Evolutionary conservation across 768 basidiomycete species (phyloP).

Genomic region (Auricularia cornea): DNA sequence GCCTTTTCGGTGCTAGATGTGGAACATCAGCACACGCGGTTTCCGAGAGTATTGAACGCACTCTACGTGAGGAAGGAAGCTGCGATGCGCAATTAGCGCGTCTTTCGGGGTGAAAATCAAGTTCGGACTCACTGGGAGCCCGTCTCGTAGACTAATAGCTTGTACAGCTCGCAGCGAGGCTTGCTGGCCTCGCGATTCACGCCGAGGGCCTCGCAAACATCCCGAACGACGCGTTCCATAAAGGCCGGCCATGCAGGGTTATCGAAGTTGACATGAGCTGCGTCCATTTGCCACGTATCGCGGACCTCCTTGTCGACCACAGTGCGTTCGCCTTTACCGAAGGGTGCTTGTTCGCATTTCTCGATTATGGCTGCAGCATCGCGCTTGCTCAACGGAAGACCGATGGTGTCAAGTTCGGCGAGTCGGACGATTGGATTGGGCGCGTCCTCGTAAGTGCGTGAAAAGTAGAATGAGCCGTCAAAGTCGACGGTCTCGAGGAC

Average conservation of each 20-base stretch:
- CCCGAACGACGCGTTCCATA: neutral
- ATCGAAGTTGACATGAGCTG: slow-evolving; percentile 11
- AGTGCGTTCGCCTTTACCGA: slow-evolving; percentile 36
- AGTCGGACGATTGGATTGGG: slow-evolving; percentile 36
- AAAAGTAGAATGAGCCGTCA: slow-evolving; percentile 27
- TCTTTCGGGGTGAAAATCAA: neutral
- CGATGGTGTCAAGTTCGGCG: slow-evolving; percentile 32
- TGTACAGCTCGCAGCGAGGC: slow-evolving; percentile 8
- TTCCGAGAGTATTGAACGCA: neutral
- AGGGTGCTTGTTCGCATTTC: slow-evolving; percentile 32
- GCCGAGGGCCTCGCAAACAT: slow-evolving; percentile 3
- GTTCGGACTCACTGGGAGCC: slow-evolving; percentile 6
- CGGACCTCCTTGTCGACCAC: slow-evolving; percentile 36
- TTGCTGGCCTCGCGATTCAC: slow-evolving; percentile 1
- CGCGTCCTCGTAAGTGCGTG: slow-evolving; percentile 18
- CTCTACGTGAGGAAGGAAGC: slow-evolving; percentile 8
- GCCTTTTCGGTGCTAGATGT: slow-evolving; percentile 9
- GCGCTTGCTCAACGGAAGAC: slow-evolving; percentile 32
- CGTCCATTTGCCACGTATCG: slow-evolving; percentile 46
- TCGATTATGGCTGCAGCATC: slow-evolving; percentile 33
- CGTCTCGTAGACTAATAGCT: slow-evolving; percentile 7
- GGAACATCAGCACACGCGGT: neutral
- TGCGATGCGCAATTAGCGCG: neutral
- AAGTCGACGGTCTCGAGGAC: slow-evolving; percentile 25
- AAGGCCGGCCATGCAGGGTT: slow-evolving; percentile 6